Conservation (phyloP, 169 alveolate species). For the Cryptosporidium felis region DNA sequence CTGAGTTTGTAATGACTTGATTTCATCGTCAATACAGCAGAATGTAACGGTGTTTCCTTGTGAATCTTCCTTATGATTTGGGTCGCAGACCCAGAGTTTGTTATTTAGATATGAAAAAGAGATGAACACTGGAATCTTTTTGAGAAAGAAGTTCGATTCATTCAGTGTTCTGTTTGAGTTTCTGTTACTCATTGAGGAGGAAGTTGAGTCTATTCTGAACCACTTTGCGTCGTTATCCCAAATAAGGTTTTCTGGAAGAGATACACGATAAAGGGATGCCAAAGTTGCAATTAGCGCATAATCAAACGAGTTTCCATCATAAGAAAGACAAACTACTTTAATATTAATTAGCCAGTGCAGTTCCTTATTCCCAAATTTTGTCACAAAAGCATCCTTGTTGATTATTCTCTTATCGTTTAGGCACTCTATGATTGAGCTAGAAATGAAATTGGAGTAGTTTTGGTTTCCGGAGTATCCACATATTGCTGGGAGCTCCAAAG, state of each 20-base stretch:
- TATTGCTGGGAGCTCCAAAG: slow-evolving; percentile 32
- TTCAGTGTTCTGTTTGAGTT: neutral
- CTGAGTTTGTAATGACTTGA: slow-evolving; percentile 21
- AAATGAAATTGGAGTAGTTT: slow-evolving; percentile 12
- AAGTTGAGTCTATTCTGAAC: neutral
- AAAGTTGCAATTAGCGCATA: slow-evolving; percentile 28
- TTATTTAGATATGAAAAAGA: slow-evolving; percentile 43
- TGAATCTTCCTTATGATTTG: slow-evolving; percentile 57
- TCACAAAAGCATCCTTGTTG: slow-evolving; percentile 18
- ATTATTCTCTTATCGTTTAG: slow-evolving; percentile 33
- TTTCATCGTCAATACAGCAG: slow-evolving; percentile 38
- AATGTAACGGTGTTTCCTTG: slow-evolving; percentile 20
- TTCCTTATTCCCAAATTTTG: slow-evolving; percentile 12
- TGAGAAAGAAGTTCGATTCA: neutral
- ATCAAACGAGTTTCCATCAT: slow-evolving; percentile 63
- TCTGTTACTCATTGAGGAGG: neutral
- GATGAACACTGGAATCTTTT: slow-evolving; percentile 53
- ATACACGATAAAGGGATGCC: slow-evolving; percentile 9
- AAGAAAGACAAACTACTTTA: slow-evolving; percentile 46
- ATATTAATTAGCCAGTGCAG: slow-evolving; percentile 41
- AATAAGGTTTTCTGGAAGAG: slow-evolving; percentile 8
- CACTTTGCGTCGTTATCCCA: slow-evolving; percentile 31
- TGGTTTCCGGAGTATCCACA: slow-evolving; percentile 54
- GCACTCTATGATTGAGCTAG: slow-evolving; percentile 45
- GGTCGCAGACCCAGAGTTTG: slow-evolving; percentile 59